Evolutionary conservation across 768 basidiomycete genomes (phyloP), one percentile per base, ranked within the genome.

Genomic region (Cystofilobasidium ferigula): DNA sequence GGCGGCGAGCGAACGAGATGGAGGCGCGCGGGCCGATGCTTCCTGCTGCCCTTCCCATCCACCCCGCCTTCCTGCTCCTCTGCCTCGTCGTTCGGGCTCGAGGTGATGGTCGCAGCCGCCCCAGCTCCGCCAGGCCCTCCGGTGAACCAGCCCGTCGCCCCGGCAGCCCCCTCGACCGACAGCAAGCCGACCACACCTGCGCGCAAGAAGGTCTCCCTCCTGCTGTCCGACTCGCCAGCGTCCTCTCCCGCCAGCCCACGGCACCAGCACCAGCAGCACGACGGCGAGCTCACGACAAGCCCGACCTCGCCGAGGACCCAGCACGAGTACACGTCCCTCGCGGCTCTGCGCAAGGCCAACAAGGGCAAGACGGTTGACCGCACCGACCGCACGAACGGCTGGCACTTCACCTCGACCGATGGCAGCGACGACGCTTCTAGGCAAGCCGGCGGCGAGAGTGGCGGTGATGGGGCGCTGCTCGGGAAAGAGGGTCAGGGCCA

Each of bases 291-390:
- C 47, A 24, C 3, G 22, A n/a, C 47, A 9, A 20, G 10, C 10
- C 24, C 6, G n/a, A 48, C 47, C 6, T 20, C 47, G 8, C 22
- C 47, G n/a, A 10, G 30, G 2, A 28, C 28, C 28, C 26, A 28
- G 20, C 67, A 68, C 48, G 57, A 61, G 43, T 68, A 68, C 45
- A 62, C 67, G 14, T 68, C 67, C 10, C 57, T 68, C 28, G 32
- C 67, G 13, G 40, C 59, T 8, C 48, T 67, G 32, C 53, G 67
- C 18, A 51, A 62, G 24, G 67, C 67, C 57, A 62, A 68, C 38
- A 68, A 68, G 51, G 57, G 43, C 26, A 63, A 62, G 61, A 24
- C 45, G 2, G 61, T 61, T n/a, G 59, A 67, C 26, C 32, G 51
- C 22, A 47, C 47, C 12, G 67, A 68, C 34, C 43, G 62, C 26